Base-by-base conservation (phyloP, 768 basidiomycete genomes). In the Phanerochaete sordida region DNA sequence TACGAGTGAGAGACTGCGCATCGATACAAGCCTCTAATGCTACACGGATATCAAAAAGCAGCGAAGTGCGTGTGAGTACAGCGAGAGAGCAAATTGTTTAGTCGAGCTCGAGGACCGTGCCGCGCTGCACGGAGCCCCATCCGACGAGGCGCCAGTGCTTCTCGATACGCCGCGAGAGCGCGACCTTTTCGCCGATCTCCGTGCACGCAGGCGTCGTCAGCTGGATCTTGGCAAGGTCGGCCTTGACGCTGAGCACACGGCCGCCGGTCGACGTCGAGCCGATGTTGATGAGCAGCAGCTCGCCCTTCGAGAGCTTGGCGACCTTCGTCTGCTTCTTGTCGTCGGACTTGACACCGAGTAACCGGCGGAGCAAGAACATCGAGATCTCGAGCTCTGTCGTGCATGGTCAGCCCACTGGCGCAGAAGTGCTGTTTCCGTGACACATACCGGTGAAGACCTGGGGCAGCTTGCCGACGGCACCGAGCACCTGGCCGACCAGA, bases 241-340 rank as follows among this genome's bases (percentile, higher is more conserved):
- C 94, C 75, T 95, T 97, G 69, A 97, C 93, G 69, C 85, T 90
- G 64, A 98, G 75, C 15, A 99, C 95, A 43, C 95, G 89, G 31
- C 97, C 96, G 62, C 97, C 97, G 1, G 95, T 96, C 3, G 95
- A 97, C 1, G 95, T 98, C 23, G 94, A 96, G 21, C 96, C 95
- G 59, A 99, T 98, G 78, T 98, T 98, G 80, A 99, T 95, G 62
- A 98, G 84, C 2, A 98, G 76, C 1, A 95, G 81, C 75, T 97
- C 95, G 74, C 89, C 90, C 76, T 96, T 96, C 60, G 85, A 82
- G 47, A 97, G 83, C 74, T 97, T 97, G 56, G 91, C 81, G 24
- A 93, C 92, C 75, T 95, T 99, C 23, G 97, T 97, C 73, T 95
- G 93, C 74, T 98, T 99, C 80, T 95, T 97, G 78, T 98, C 97